A percentile compares a stretch with the other conserved stretches of the same genome.
Conservation (phyloP, 163 green algal species). For the Chloromonas sp. region DNA sequence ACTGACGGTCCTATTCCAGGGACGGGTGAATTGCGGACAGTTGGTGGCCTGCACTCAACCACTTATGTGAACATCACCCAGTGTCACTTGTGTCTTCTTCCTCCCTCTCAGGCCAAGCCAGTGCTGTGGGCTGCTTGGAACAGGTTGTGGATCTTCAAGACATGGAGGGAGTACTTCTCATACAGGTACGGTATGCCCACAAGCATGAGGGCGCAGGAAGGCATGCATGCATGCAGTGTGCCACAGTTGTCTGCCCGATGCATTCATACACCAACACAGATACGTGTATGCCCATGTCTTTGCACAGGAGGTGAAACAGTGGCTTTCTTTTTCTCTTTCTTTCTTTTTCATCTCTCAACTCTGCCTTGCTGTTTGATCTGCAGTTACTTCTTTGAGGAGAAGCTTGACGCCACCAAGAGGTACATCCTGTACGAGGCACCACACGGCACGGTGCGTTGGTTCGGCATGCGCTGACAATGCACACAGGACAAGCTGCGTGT, state of each 20-base stretch:
- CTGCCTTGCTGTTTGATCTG: too few relatives aligned
- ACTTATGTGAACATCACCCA: too few relatives aligned
- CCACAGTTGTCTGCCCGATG: too few relatives aligned
- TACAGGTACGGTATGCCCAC: not conserved
- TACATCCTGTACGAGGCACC: constrained; percentile 39
- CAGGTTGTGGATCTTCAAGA: constrained; percentile 23
- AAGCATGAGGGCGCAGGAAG: too few relatives aligned
- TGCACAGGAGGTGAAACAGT: too few relatives aligned
- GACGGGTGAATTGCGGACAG: not conserved
- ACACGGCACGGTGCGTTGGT: constrained; percentile 12
- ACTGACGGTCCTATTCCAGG: not conserved
- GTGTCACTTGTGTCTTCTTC: not conserved
- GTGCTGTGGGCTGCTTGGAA: constrained; percentile 9
- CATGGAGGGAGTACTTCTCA: constrained; percentile 20
- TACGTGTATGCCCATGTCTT: too few relatives aligned
- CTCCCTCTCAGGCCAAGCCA: constrained; percentile 4
- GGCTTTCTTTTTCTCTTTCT: too few relatives aligned
- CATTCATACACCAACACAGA: too few relatives aligned
- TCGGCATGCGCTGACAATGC: not conserved
- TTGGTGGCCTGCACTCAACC: not conserved
- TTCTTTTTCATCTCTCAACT: too few relatives aligned
- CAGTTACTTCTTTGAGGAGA: constrained; percentile 10
- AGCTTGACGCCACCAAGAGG: constrained; percentile 35
- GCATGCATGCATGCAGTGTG: too few relatives aligned
- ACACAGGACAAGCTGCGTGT: not conserved